These are phyloP conservation scores for Stylosanthes scabra DNA, from an alignment of 331 rosid species.

Conservation along the genomic window DNA sequence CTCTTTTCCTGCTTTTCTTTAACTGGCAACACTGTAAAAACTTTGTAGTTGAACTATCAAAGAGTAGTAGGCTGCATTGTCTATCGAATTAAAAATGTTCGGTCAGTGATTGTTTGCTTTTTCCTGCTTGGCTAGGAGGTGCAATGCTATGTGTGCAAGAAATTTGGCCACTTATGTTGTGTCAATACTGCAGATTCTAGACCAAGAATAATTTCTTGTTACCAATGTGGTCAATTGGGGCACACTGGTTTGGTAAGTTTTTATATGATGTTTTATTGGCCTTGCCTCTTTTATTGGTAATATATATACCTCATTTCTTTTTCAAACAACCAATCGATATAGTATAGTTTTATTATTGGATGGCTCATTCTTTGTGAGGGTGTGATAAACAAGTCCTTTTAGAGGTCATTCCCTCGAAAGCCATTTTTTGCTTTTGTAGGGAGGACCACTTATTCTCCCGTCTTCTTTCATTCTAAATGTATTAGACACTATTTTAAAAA, in stretches of 20 bases:
- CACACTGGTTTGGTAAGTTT: constrained; percentile 88
- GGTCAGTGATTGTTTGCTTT: not conserved
- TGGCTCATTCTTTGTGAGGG: not conserved
- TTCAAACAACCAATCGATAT: too few relatives aligned
- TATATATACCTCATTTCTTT: too few relatives aligned
- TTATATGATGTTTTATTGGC: not conserved
- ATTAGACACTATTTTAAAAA: not conserved
- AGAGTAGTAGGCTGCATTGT: constrained; percentile 23
- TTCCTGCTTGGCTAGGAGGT: constrained; percentile 57
- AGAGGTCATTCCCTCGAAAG: too few relatives aligned
- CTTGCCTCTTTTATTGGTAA: not conserved
- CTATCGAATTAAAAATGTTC: constrained; percentile 22
- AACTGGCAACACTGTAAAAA: constrained; percentile 5
- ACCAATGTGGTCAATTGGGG: constrained; percentile 82
- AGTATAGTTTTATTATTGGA: not conserved
- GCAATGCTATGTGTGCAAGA: constrained; percentile 80
- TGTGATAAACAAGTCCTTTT: too few relatives aligned
- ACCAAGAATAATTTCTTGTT: constrained; percentile 71
- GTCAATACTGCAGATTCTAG: constrained; percentile 44
- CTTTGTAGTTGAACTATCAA: constrained; percentile 18
- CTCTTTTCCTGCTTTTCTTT: too few relatives aligned
- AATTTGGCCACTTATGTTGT: constrained; percentile 86
- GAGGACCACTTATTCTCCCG: not conserved
- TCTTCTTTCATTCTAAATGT: not conserved
- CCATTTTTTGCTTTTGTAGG: not conserved